A percentile compares a stretch with the other conserved stretches of the same genome.
Conservation (phyloP, 2,329 filamentous ascomycete genomes). For the Paramyrothecium sp. region DNA sequence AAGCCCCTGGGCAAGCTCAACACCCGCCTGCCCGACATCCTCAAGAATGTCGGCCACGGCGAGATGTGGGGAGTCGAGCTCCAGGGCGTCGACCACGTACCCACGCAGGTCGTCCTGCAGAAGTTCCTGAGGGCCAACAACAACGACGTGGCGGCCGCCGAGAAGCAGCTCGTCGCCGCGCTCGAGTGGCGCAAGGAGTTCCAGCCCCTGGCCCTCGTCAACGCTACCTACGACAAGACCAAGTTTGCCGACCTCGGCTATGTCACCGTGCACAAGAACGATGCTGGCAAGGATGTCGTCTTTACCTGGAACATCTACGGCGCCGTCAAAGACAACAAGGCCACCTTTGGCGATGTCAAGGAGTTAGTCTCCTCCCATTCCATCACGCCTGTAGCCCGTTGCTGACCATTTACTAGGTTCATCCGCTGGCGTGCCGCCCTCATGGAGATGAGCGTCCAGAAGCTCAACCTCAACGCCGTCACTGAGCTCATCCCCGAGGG, state of each 20-base stretch:
- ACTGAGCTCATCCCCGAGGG: conserved; percentile 70
- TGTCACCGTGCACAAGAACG: conserved; percentile 63
- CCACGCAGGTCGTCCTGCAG: conserved; percentile 80
- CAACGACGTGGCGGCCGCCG: conserved; percentile 69
- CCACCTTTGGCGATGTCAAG: conserved; percentile 79
- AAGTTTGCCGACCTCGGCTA: conserved; percentile 82
- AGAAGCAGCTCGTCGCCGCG: conserved; percentile 75
- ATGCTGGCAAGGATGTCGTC: conserved; percentile 62
- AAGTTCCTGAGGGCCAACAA: conserved; percentile 93
- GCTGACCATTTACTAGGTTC: conserved; percentile 57
- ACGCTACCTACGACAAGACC: conserved; percentile 59
- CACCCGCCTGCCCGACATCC: conserved; percentile 55
- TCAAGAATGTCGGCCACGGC: conserved; percentile 55
- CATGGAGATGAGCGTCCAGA: conserved; percentile 81
- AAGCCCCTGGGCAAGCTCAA: conserved; percentile 55
- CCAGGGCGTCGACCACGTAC: conserved; percentile 56
- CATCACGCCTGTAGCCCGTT: not conserved
- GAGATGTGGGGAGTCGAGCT: conserved; percentile 90
- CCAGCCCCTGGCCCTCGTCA: conserved; percentile 66
- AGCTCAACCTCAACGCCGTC: conserved; percentile 68
- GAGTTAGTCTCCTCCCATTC: conserved; percentile 56
- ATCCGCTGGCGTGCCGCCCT: conserved; percentile 85
- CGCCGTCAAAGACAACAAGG: conserved; percentile 75
- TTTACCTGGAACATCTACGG: conserved; percentile 98
- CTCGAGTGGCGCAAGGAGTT: conserved; percentile 80